Percentiles rank a stretch among this genome's conserved stretches.
Evolutionary conservation across 768 basidiomycete genomes (phyloP).

Genomic region (Mycena haematopus): DNA sequence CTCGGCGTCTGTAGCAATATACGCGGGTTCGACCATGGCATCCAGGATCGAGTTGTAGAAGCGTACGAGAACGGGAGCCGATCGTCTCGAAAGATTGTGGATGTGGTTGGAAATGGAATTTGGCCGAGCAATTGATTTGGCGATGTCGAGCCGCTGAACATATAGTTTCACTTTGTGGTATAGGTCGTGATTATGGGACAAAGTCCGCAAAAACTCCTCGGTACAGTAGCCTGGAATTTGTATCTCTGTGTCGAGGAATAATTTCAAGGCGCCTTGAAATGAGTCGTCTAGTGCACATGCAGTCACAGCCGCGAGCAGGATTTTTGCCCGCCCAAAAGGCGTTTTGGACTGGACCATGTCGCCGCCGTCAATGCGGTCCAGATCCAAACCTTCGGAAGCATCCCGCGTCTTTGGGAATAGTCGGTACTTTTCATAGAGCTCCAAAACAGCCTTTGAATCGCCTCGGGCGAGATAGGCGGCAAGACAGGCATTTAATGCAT

Average conservation of each 20-base stretch:
- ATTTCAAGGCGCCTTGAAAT: conserved; percentile 62
- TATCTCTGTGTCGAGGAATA: conserved; percentile 46
- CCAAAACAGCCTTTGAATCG: conserved; percentile 49
- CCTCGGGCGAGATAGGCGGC: conserved; percentile 47
- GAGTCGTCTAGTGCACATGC: conserved; percentile 65
- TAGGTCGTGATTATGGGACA: conserved; percentile 45
- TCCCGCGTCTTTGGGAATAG: conserved; percentile 33
- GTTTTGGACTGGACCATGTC: not conserved
- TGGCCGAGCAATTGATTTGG: conserved; percentile 58
- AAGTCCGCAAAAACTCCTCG: conserved; percentile 45
- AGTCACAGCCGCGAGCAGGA: conserved; percentile 60
- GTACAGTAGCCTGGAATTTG: conserved; percentile 43
- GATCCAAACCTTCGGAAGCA: conserved; percentile 10
- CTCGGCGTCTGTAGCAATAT: conserved; percentile 53
- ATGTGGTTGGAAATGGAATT: conserved; percentile 57
- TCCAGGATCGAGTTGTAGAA: conserved; percentile 59
- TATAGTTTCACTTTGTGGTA: conserved; percentile 51
- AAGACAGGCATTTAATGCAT: conserved; percentile 60
- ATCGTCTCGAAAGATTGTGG: conserved; percentile 47
- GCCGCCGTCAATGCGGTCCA: conserved; percentile 27
- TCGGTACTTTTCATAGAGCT: conserved; percentile 51
- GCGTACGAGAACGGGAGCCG: conserved; percentile 43
- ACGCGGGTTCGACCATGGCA: conserved; percentile 59
- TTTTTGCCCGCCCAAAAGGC: conserved; percentile 40
- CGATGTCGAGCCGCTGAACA: conserved; percentile 54